phyloP scores from a whole-genome alignment of 2,329 filamentous ascomycete genomes.

The Lachnellula occidentalis region DNA sequence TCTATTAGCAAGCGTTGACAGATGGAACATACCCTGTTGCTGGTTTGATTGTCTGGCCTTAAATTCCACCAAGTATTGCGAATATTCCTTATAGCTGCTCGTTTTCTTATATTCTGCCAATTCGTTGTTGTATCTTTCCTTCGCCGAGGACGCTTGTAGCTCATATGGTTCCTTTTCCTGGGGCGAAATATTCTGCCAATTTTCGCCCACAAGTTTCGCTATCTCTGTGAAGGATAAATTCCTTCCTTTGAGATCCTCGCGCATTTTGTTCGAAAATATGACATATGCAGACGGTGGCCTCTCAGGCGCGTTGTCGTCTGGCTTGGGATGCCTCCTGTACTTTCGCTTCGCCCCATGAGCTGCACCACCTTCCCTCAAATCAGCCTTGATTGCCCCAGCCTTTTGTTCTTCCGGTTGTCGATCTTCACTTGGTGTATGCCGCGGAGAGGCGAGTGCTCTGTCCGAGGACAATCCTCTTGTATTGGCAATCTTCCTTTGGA shows the following conservation, averaged over 20 bases:
- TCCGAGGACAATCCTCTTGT: constrained; percentile 51
- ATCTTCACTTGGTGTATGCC: constrained; percentile 51
- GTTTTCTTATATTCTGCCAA: constrained; percentile 75
- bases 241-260: constrained; percentile 70
- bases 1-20: neutral
- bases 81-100: constrained; percentile 60
- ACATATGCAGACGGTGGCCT: constrained; percentile 79
- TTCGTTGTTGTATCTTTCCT: constrained; percentile 71
- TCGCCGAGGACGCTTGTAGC: constrained; percentile 63
- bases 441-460: constrained; percentile 31
- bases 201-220: constrained; percentile 74
- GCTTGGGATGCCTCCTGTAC: constrained; percentile 73
- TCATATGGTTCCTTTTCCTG: constrained; percentile 68
- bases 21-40: constrained; percentile 42
- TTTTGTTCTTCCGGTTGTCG: constrained; percentile 49
- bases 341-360: constrained; percentile 57
- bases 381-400: constrained; percentile 38
- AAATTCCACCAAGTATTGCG: constrained; percentile 70
- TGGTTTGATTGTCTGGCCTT: constrained; percentile 63
- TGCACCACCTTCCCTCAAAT: constrained; percentile 40
- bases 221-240: constrained; percentile 79
- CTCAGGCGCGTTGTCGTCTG: constrained; percentile 75
- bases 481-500: constrained; percentile 78
- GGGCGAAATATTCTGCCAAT: constrained; percentile 68
- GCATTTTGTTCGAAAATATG: constrained; percentile 78